Evolutionary conservation across 2,329 filamentous ascomycete species (phyloP).

Genomic region (Paecilomyces dactylethromorphus): DNA sequence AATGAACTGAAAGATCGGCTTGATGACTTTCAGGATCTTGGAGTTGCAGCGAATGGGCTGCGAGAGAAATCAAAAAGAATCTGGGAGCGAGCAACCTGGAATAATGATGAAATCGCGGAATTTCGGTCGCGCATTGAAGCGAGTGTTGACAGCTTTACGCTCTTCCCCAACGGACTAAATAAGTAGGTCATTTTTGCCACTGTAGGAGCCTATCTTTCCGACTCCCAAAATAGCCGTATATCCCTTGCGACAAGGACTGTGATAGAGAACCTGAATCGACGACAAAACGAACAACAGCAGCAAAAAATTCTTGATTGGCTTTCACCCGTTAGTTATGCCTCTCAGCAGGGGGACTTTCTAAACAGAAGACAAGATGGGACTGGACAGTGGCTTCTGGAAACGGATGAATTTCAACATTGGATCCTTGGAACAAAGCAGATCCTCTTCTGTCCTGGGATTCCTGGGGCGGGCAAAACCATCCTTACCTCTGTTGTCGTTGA

Average conservation of each 20-base stretch:
- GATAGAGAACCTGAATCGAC: too few relatives aligned
- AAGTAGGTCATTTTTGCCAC: background rate
- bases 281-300: too few relatives aligned
- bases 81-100: background rate
- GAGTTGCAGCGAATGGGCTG: background rate
- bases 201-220: too few relatives aligned
- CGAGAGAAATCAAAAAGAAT: background rate
- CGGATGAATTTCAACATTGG: slow-evolving; percentile 9
- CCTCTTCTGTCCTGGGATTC: slow-evolving; percentile 44
- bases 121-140: background rate
- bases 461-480: slow-evolving; percentile 47
- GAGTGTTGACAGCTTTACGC: background rate
- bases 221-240: too few relatives aligned
- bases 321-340: slow-evolving; percentile 3
- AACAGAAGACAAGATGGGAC: slow-evolving; percentile 7
- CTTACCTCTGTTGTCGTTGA: slow-evolving; percentile 38
- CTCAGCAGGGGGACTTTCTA: slow-evolving; percentile 11
- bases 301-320: slow-evolving; percentile 9
- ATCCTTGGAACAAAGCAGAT: slow-evolving; percentile 13
- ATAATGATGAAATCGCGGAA: background rate
- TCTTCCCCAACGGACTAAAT: background rate
- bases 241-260: too few relatives aligned
- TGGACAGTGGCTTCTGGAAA: slow-evolving; percentile 10
- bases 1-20: background rate
- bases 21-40: background rate